Evolutionary conservation across 2,329 filamentous ascomycete species (phyloP), one percentile per base, ranked within the genome.

Genomic region (Fonsecaea monophora): DNA sequence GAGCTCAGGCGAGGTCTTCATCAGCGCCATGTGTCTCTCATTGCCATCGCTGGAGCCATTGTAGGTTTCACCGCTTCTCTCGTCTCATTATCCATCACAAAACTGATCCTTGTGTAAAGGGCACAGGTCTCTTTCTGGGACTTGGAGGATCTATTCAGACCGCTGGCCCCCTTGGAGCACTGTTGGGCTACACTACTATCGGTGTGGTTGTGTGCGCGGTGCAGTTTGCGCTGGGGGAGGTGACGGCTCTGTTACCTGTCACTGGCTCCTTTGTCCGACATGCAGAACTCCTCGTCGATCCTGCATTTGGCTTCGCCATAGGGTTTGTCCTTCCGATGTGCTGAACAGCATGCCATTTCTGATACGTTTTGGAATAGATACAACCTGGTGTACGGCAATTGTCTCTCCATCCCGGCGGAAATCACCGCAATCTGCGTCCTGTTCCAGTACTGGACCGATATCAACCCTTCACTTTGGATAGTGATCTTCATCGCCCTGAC

Each of bases 381-480:
- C 56, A 73, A 70, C 42, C 48, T 71, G 76, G 77, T 74, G 78
- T 86, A 87, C 64, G 85, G 84, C 54, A 86, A 85, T 69, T 74
- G 83, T 56, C 75, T 87, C 70, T 82, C 82, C 53, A 83, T 88
- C 25, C 84, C 85, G 3, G 80, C 83, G 62, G 88, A 90, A 75
- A 88, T 90, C 65, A 85, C 85, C 0, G 88, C 88, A 10, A 85
- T 87, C 18, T 84, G 85, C 53, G 85, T 89, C 1, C 78, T 90
- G 25, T 87, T 90, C 67, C 79, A 87, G 71, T 89, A 85, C 72
- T 90, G 88, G 88, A 84, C 84, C 2, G 82, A 86, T 63, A 75
- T 86, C 40, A 84, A 81, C 71, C 80, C 83, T 1, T 79, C 70
- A 1, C 68, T 80, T 9, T 81, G 78, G 77, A 79, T 81, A 18